phyloP scores from a whole-genome alignment of 495 filamentous ascomycete species.

The Aspergillus campestris region DNA sequence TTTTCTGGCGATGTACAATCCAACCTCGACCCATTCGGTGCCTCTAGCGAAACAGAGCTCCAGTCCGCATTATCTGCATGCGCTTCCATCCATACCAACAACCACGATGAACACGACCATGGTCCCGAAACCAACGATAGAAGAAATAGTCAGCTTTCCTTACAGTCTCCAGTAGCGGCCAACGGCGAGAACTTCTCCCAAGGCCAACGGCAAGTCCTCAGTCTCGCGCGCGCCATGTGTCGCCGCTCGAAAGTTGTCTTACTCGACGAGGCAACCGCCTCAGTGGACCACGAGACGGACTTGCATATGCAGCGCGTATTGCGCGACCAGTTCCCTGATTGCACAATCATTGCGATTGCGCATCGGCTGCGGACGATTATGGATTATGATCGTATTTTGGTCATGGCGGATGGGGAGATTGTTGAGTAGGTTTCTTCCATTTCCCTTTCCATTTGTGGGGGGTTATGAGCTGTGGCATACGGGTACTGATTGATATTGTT shows the following conservation, averaged over 20 bases:
- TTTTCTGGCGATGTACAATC: conserved; percentile 48
- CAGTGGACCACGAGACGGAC: conserved; percentile 50
- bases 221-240: conserved; percentile 51
- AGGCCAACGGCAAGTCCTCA: conserved; percentile 53
- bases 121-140: neutral
- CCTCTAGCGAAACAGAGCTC: conserved; percentile 39
- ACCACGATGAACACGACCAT: conserved; percentile 14
- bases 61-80: conserved; percentile 36
- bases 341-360: conserved; percentile 34
- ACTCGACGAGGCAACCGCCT: conserved; percentile 51
- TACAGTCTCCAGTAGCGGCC: conserved; percentile 39
- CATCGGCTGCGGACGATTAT: conserved; percentile 33
- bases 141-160: conserved; percentile 10
- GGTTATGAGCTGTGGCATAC: neutral
- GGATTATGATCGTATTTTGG: conserved; percentile 32
- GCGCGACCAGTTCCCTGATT: conserved; percentile 22
- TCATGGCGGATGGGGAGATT: conserved; percentile 23
- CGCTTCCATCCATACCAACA: conserved; percentile 34
- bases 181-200: conserved; percentile 55
- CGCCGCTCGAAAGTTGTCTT: conserved; percentile 49
- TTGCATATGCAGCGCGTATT: conserved; percentile 41
- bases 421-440: conserved; percentile 15
- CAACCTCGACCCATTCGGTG: conserved; percentile 45
- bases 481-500: neutral
- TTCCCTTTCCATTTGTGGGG: neutral